A percentile compares a stretch with the other conserved stretches of the same genome.
Conservation (phyloP, 495 filamentous ascomycete genomes). For the Penicillium cinerascens region DNA sequence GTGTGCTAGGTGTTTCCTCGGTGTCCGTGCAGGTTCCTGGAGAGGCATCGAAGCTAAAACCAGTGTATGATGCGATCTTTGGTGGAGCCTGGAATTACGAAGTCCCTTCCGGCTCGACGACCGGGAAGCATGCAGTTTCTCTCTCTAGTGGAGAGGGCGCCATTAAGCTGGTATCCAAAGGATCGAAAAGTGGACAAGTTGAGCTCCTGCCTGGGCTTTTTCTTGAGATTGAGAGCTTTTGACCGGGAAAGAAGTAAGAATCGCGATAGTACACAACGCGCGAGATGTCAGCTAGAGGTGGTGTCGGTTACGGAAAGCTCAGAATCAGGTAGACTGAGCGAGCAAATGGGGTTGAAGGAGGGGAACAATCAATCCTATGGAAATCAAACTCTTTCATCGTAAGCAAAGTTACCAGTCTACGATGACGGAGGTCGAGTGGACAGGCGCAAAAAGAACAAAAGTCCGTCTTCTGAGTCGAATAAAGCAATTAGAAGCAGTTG, state of each 20-base stretch:
- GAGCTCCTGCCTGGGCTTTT: conserved; percentile 18
- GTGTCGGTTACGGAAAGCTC: too few relatives aligned
- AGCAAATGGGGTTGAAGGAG: too few relatives aligned
- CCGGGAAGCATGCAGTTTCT: conserved; percentile 2
- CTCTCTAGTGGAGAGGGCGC: conserved; percentile 1
- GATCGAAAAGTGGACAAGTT: conserved; percentile 2
- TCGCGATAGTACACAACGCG: background rate
- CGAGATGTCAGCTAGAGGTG: too few relatives aligned
- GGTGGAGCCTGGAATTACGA: conserved; percentile 12
- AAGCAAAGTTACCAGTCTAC: too few relatives aligned
- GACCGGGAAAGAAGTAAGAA: background rate
- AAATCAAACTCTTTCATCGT: too few relatives aligned
- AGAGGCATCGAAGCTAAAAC: background rate
- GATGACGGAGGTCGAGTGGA: too few relatives aligned
- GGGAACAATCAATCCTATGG: too few relatives aligned
- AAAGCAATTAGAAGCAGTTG: too few relatives aligned
- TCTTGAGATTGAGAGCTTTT: conserved; percentile 3
- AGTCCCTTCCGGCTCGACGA: conserved; percentile 10
- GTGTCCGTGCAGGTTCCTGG: conserved; percentile 6
- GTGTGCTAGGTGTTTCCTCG: background rate
- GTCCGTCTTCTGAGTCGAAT: too few relatives aligned
- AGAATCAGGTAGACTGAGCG: too few relatives aligned
- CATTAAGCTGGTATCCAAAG: conserved; percentile 13
- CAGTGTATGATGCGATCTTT: conserved; percentile 11
- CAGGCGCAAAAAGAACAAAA: too few relatives aligned